Conservation (phyloP, 352 stramenopile genomes). For the Halophytophthora polymorphica region DNA sequence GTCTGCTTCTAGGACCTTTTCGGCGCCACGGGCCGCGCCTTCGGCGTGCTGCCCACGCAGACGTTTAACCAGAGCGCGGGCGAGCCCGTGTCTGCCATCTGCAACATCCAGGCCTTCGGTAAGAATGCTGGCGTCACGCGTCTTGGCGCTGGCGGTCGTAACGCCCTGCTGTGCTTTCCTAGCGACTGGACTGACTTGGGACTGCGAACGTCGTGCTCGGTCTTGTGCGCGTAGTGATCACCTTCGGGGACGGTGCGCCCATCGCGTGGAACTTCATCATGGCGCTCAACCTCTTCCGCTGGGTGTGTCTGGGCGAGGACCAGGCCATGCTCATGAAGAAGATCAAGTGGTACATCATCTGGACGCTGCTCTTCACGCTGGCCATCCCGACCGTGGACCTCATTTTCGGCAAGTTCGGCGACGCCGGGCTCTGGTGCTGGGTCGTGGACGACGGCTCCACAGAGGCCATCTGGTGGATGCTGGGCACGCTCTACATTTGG, state of each 20-base stretch:
- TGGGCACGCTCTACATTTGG: conserved; percentile 73
- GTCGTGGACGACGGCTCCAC: conserved; percentile 42
- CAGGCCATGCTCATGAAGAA: conserved; percentile 80
- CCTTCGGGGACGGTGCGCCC: conserved; percentile 66
- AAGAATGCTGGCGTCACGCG: conserved; percentile 7
- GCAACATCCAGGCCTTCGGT: conserved; percentile 75
- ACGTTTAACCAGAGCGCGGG: conserved; percentile 59
- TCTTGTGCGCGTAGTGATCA: conserved; percentile 46
- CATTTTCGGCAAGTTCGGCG: conserved; percentile 61
- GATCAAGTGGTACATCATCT: conserved; percentile 79
- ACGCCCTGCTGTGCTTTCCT: conserved; percentile 2
- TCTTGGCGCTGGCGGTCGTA: too few relatives aligned
- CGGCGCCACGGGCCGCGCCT: conserved; percentile 64
- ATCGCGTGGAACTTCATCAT: conserved; percentile 87
- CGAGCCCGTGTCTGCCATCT: conserved; percentile 52
- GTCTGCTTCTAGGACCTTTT: conserved; percentile 52
- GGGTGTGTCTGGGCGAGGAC: conserved; percentile 80
- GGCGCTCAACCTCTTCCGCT: conserved; percentile 78
- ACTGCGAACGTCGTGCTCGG: conserved; percentile 1
- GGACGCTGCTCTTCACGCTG: conserved; percentile 58
- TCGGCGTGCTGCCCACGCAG: conserved; percentile 59
- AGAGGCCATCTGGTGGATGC: conserved; percentile 72
- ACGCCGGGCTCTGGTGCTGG: conserved; percentile 79
- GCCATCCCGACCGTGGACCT: conserved; percentile 46
- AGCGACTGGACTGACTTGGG: not conserved